Base-by-base conservation (phyloP, 305 asterid species). In the Solanum chacoense region DNA sequence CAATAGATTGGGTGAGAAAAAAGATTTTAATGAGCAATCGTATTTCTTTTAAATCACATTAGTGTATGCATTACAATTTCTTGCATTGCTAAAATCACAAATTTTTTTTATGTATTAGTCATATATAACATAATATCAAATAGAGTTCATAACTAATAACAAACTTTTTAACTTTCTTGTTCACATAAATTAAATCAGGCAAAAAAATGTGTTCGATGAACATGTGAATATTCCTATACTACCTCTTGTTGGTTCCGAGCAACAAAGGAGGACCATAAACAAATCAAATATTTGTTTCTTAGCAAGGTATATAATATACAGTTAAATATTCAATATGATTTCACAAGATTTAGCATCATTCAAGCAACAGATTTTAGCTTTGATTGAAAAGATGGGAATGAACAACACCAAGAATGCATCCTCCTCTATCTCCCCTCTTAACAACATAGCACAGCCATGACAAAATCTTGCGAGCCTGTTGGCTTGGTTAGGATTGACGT, bases 291-390 rank as follows among this genome's bases (percentile, higher is more conserved):
- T 8, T 36, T 36, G 40, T 36, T 36, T 36, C 40, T 36, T 37
- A 45, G 22, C 63, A 45, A 45, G 22, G 20, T 14, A 45, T 13
- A 45, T 45, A 50, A 50, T 14, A 50, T 50, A 50, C 2, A 6
- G 63, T 50, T 7, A 50, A 16, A 50, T 6, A 50, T 50, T 50
- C 4, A 16, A 50, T 50, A 50, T 50, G 22, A 50, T 50, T 50
- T 50, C 9, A 50, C 3, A 1, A 50, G 65, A 50, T 50, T 3
- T 50, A 7, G 9, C 1, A 3, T 50, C n/a, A 50, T 50, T 50
- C 0, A 16, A 13, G 20, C 2, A 42, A 42, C 0, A 1, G 7
- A 42, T 5, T 12, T 42, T 38, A 1, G 4, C 4, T 31, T 3
- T 31, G 32, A 31, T 31, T 34, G 0, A 42, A 42, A 42, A 7